Conservation (phyloP, 768 basidiomycete genomes). For the Calvatia gigantea region DNA sequence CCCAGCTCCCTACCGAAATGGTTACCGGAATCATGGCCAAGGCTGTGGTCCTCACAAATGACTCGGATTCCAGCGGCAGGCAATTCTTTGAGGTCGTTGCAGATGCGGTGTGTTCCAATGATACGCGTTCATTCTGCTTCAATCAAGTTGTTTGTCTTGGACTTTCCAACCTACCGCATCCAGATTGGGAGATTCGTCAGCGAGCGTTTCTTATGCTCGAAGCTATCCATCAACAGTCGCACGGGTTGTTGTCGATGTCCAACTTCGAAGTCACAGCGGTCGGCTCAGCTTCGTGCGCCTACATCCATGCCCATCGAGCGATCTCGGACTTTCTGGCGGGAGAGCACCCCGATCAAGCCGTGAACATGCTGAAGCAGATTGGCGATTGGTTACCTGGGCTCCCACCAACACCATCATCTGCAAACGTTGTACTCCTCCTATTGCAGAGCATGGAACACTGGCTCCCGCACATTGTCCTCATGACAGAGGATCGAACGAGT, state of each 20-base stretch:
- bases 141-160: slow-evolving; percentile 74
- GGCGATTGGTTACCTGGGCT: slow-evolving; percentile 70
- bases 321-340: slow-evolving; percentile 78
- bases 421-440: slow-evolving; percentile 50
- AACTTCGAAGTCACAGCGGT: slow-evolving; percentile 72
- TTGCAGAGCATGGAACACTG: slow-evolving; percentile 82
- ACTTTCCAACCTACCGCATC: slow-evolving; percentile 82
- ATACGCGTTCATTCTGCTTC: slow-evolving; percentile 62
- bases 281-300: slow-evolving; percentile 71
- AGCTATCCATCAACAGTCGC: slow-evolving; percentile 61
- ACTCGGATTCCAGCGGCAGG: slow-evolving; percentile 51
- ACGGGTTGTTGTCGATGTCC: slow-evolving; percentile 65
- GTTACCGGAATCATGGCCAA: slow-evolving; percentile 64
- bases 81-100: slow-evolving; percentile 79
- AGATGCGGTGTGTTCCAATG: slow-evolving; percentile 56
- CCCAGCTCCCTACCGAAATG: slow-evolving; percentile 50
- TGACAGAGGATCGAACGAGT: slow-evolving; percentile 52
- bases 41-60: slow-evolving; percentile 58
- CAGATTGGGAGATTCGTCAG: slow-evolving; percentile 57
- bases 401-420: slow-evolving; percentile 43
- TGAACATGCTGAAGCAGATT: slow-evolving; percentile 65
- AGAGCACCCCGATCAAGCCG: slow-evolving; percentile 65
- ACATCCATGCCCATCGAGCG: slow-evolving; percentile 75
- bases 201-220: slow-evolving; percentile 78
- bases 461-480: slow-evolving; percentile 73